Percentiles rank a stretch among this genome's conserved stretches.
These are phyloP conservation scores for Lipomyces yamanashiensis DNA, from an alignment of 805 yeast species.

Conservation along the genomic window DNA sequence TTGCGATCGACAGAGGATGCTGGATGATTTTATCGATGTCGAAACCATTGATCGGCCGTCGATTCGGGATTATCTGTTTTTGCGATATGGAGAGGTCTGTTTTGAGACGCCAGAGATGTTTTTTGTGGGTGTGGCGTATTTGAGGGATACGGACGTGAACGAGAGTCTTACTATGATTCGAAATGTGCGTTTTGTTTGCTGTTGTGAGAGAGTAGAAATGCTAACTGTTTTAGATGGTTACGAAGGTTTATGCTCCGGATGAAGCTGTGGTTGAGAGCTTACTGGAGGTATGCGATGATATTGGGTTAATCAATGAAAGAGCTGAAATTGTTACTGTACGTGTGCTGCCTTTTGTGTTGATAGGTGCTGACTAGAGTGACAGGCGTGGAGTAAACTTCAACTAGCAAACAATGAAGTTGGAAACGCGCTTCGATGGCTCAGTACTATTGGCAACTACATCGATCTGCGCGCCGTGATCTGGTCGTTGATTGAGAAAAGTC, in stretches of 20 bases:
- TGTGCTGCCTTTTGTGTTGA: neutral
- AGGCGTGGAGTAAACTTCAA: constrained; percentile 33
- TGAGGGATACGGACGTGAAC: constrained; percentile 33
- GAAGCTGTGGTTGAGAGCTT: constrained; percentile 20
- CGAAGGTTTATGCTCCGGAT: constrained; percentile 24
- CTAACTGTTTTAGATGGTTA: constrained; percentile 17
- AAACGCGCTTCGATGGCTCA: constrained; percentile 40
- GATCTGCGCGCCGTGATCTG: constrained; percentile 39
- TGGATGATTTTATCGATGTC: constrained; percentile 39
- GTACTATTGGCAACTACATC: constrained; percentile 31
- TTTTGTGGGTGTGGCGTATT: constrained; percentile 40
- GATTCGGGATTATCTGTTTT: constrained; percentile 39
- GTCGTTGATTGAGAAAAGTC: constrained; percentile 40
- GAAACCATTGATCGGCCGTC: constrained; percentile 32
- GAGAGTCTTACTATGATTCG: constrained; percentile 35
- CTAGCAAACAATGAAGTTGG: constrained; percentile 21
- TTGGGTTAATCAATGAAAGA: constrained; percentile 19
- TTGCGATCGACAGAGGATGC: constrained; percentile 40
- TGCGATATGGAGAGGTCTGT: constrained; percentile 40
- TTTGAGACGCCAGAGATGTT: constrained; percentile 34
- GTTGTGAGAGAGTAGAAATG: neutral
- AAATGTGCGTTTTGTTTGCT: constrained; percentile 21
- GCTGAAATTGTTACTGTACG: constrained; percentile 22
- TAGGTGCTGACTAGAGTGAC: no score
- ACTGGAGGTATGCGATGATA: constrained; percentile 29